Percentiles rank a stretch among this genome's conserved stretches.
Conservation (phyloP, 179 eudicot genomes). For the Vitellaria paradoxa region DNA sequence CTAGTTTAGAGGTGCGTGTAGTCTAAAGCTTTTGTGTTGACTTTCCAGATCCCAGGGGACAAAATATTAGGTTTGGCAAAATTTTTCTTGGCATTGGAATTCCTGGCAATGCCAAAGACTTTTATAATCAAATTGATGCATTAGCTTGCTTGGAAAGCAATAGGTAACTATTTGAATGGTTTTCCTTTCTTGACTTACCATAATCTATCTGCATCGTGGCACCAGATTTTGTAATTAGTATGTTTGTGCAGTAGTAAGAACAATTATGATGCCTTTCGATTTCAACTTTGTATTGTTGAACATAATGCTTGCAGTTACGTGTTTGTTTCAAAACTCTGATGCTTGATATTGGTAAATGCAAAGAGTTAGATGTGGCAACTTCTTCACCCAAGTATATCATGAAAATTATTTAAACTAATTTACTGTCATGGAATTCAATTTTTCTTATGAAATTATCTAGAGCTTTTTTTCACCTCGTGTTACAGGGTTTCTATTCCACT, state of each 20-base stretch:
- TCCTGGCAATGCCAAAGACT: slow-evolving; percentile 74
- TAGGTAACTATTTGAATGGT: slow-evolving; percentile 40
- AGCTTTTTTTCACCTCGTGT: slow-evolving; percentile 3
- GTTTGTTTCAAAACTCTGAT: neutral
- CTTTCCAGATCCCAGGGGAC: slow-evolving; percentile 72
- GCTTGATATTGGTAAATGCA: neutral
- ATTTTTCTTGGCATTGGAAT: slow-evolving; percentile 77
- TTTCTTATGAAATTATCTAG: neutral
- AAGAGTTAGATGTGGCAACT: neutral
- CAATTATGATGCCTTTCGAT: neutral
- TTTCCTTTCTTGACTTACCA: slow-evolving; percentile 4
- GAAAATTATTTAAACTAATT: slow-evolving; percentile 2
- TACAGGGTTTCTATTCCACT: slow-evolving; percentile 76
- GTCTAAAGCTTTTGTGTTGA: slow-evolving; percentile 4
- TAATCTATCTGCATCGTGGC: neutral
- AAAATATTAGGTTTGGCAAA: slow-evolving; percentile 85
- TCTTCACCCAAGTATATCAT: neutral
- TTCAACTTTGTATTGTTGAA: neutral
- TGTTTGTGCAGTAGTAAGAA: neutral
- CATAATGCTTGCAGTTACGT: neutral
- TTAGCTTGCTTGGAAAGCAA: slow-evolving; percentile 73
- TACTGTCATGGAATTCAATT: neutral
- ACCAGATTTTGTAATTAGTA: neutral
- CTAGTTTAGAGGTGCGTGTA: slow-evolving; percentile 60
- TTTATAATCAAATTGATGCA: slow-evolving; percentile 80